A percentile compares a stretch with the other conserved stretches of the same genome.
Evolutionary conservation across 2,329 filamentous ascomycete species (phyloP).

Genomic region (Calonectria crousiana): DNA sequence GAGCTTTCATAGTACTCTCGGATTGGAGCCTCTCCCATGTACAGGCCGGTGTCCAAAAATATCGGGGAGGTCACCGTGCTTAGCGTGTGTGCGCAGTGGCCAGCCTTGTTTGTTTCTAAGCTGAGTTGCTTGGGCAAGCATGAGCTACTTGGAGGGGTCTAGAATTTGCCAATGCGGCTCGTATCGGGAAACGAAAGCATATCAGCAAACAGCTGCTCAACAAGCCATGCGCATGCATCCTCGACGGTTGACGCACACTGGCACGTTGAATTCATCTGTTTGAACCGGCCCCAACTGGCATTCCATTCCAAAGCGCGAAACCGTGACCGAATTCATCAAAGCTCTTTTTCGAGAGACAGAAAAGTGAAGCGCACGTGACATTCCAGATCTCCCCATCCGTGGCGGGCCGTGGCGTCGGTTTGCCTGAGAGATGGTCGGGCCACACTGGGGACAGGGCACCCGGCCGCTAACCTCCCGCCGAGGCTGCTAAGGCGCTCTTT

Average conservation of each 20-base stretch:
- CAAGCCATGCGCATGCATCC: not conserved
- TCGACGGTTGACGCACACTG: no score
- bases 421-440: not conserved
- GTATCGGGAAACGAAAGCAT: not conserved
- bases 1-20: not conserved
- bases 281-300: not conserved
- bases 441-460: not conserved
- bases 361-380: not conserved
- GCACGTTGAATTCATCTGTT: not conserved
- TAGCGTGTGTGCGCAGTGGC: not conserved
- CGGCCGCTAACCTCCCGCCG: constrained; percentile 3
- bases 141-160: not conserved
- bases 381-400: not conserved
- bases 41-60: not conserved
- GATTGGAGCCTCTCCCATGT: not conserved
- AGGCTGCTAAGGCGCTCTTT: not conserved
- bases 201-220: not conserved
- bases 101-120: not conserved
- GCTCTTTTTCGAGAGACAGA: not conserved
- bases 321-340: not conserved
- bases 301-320: not conserved
- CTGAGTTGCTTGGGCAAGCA: not conserved
- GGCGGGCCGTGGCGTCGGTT: not conserved
- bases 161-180: not conserved
- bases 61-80: not conserved